Base-by-base conservation (phyloP, 495 filamentous ascomycete genomes). In the Xylaria acuta region DNA sequence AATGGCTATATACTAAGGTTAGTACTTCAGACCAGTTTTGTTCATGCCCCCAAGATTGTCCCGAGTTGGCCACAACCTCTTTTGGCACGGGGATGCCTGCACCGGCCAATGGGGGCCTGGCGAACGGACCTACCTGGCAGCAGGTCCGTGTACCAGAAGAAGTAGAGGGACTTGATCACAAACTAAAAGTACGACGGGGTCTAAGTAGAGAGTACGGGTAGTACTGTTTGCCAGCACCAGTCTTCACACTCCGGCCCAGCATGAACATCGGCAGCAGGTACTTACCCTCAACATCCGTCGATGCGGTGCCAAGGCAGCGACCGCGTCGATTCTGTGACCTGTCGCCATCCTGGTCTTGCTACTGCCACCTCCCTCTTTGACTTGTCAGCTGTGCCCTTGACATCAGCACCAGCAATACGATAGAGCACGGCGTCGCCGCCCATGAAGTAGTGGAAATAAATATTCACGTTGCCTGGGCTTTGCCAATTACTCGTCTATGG, bases 331-430 rank as follows among this genome's bases (percentile, higher is more conserved):
- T 56, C 43, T 56, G 34, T 64, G 36, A 64, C 60, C 5, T 62
- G 36, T 62, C 36, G 54, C 63, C 63, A 20, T 16, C 30, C 30
- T 49, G 32, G 30, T 53, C 45, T 67, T 27, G 40, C 22, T 47
- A 47, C 62, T 64, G 41, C 62, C 22, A 30, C 38, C 62, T 64
- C 41, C 41, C 62, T 45, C 62, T 64, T 63, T 20, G 25, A 43
- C 62, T 54, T 22, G 58, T 60, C 58, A 60, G 58, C 58, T 60
- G 34, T 38, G 7, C 58, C 58, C 34, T 11, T 60, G 34, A 60
- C 58, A 38, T n/a, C n/a, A n/a, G n/a, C n/a, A n/a, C n/a, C n/a
- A n/a, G n/a, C n/a, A n/a, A n/a, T n/a, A n/a, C n/a, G n/a, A 27
- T 32, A 58, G 38, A 22, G 27, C 56, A 36, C 32, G 56, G 56